These are phyloP conservation scores for Sonneratia alba DNA, from an alignment of 345 rosid genomes.

Conservation along the genomic window DNA sequence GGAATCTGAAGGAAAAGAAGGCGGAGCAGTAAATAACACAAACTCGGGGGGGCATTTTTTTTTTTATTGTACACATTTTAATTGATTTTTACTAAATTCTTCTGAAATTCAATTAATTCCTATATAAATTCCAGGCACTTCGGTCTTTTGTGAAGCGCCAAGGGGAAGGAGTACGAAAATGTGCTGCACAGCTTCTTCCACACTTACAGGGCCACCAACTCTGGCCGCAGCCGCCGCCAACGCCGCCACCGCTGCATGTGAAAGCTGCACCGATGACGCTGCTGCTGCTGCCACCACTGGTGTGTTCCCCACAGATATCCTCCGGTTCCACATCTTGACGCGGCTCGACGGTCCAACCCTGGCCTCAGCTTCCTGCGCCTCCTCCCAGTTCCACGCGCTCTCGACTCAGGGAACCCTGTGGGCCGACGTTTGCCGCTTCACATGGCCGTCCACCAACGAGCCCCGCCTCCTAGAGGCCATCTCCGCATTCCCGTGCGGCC, in stretches of 20 bases:
- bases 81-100: no score
- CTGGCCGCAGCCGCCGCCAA: conserved; percentile 7
- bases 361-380: conserved; percentile 46
- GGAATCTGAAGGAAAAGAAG: no score
- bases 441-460: conserved; percentile 59
- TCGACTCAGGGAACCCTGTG: conserved; percentile 39
- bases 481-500: conserved; percentile 30
- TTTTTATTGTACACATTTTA: no score
- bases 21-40: no score
- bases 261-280: neutral
- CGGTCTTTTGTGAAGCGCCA: neutral
- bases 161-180: neutral
- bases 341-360: conserved; percentile 65
- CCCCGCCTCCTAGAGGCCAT: conserved; percentile 28
- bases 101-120: neutral
- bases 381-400: conserved; percentile 38
- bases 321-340: conserved; percentile 49
- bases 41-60: no score
- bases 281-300: neutral
- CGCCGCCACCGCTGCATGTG: neutral
- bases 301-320: conserved; percentile 40
- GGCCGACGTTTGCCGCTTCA: conserved; percentile 39
- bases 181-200: neutral
- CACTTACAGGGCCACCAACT: neutral
- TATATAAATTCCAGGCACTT: neutral